A percentile compares a stretch with the other conserved stretches of the same genome.
Evolutionary conservation across 1,284 basidiomycete genomes (phyloP).

Genomic region (Vanrija sp.): DNA sequence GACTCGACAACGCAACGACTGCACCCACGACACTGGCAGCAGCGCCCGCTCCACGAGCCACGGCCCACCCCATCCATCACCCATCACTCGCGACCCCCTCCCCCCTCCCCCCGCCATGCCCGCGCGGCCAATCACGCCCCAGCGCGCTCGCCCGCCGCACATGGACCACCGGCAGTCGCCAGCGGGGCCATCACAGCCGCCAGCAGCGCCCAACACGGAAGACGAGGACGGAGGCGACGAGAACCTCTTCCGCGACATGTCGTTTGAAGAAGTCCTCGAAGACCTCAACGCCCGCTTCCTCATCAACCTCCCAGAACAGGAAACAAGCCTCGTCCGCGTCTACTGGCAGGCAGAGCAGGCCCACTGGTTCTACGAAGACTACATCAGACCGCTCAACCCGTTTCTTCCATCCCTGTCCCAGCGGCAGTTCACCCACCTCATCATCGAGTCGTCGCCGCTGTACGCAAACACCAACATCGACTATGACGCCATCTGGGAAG

Average conservation of each 20-base stretch:
- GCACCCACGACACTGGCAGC: too few relatives aligned
- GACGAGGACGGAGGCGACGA: slow-evolving; percentile 30
- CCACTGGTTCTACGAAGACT: slow-evolving; percentile 99
- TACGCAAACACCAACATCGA: slow-evolving; percentile 32
- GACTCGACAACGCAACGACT: too few relatives aligned
- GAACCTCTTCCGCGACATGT: slow-evolving; percentile 42
- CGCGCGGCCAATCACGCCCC: neutral
- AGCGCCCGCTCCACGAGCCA: too few relatives aligned
- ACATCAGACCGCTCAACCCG: slow-evolving; percentile 85
- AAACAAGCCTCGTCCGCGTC: slow-evolving; percentile 84
- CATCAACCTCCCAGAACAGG: slow-evolving; percentile 90
- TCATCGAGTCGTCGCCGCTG: slow-evolving; percentile 58
- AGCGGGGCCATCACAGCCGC: neutral
- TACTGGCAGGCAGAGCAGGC: slow-evolving; percentile 99
- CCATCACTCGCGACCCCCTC: neutral
- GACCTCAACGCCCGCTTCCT: slow-evolving; percentile 96
- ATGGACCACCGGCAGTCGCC: neutral
- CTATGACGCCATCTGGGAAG: slow-evolving; percentile 48
- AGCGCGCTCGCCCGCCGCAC: neutral
- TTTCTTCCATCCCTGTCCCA: slow-evolving; percentile 80
- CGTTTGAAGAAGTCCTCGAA: slow-evolving; percentile 63
- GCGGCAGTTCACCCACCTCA: slow-evolving; percentile 89
- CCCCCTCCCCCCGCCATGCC: neutral
- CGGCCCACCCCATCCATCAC: neutral
- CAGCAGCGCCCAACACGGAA: neutral